Evolutionary conservation across 2,329 filamentous ascomycete species (phyloP).

Genomic region (Ophiostoma sp.): DNA sequence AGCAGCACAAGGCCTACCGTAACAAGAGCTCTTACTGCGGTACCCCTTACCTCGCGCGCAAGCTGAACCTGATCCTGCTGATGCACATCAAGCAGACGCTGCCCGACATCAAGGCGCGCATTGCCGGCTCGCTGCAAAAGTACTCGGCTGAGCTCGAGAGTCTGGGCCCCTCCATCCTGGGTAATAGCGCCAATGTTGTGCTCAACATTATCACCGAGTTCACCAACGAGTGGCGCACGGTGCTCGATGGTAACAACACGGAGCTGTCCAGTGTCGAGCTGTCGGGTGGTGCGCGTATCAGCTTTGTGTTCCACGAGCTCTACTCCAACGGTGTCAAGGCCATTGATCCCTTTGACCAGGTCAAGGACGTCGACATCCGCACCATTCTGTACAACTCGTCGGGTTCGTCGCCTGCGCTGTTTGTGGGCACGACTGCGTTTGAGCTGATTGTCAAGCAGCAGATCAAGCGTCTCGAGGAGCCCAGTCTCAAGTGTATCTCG

Average conservation of each 20-base stretch:
- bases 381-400: constrained; percentile 98
- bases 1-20: constrained; percentile 95
- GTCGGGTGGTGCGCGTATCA: constrained; percentile 95
- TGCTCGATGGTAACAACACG: constrained; percentile 92
- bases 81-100: constrained; percentile 99
- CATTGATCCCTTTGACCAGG: constrained; percentile 92
- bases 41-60: constrained; percentile 91
- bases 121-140: constrained; percentile 88
- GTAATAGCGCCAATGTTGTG: constrained; percentile 93
- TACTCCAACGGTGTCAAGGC: constrained; percentile 98
- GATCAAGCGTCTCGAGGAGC: constrained; percentile 93
- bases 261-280: constrained; percentile 92
- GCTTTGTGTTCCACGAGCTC: constrained; percentile 97
- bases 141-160: constrained; percentile 76
- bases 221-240: constrained; percentile 92
- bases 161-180: constrained; percentile 89
- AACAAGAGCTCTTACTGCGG: constrained; percentile 99
- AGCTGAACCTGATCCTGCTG: constrained; percentile 98
- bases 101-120: constrained; percentile 96
- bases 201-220: constrained; percentile 99
- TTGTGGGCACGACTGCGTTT: constrained; percentile 96
- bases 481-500: constrained; percentile 93
- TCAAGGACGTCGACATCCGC: constrained; percentile 96
- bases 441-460: constrained; percentile 98
- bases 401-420: constrained; percentile 92